Conservation (phyloP, 331 rosid species). For the Malus hybrid region DNA sequence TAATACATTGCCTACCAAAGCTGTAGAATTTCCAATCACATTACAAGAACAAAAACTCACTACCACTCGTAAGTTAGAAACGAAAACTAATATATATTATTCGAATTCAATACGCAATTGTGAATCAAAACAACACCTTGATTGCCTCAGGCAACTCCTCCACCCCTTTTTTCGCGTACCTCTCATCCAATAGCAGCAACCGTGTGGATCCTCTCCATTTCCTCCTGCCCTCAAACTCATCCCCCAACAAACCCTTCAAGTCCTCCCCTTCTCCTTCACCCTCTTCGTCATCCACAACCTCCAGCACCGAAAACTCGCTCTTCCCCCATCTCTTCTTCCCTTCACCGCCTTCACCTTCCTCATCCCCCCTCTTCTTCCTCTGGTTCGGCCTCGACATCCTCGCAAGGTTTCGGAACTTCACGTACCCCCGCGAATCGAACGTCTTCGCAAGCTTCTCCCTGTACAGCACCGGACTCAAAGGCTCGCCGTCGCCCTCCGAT, state of each 20-base stretch:
- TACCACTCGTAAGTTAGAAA: not conserved
- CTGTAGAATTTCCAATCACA: not conserved
- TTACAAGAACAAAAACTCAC: not conserved
- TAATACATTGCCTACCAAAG: not conserved
- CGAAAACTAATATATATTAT: not conserved
- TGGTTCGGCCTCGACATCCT: conserved; percentile 73
- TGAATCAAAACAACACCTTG: conserved; percentile 49
- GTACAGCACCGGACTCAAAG: conserved; percentile 59
- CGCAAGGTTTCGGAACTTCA: conserved; percentile 61
- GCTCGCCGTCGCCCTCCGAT: conserved; percentile 49
- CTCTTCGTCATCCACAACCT: conserved; percentile 60
- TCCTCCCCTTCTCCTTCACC: conserved; percentile 22
- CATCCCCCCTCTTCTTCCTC: conserved; percentile 38
- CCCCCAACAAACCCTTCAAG: conserved; percentile 66
- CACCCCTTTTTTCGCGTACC: conserved; percentile 26
- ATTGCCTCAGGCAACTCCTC: conserved; percentile 78
- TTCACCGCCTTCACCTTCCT: conserved; percentile 15
- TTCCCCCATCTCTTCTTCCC: conserved; percentile 26
- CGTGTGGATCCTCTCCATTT: conserved; percentile 85
- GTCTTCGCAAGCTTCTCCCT: conserved; percentile 65
- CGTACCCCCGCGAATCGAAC: conserved; percentile 64
- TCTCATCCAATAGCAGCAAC: conserved; percentile 72
- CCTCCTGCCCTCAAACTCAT: conserved; percentile 41
- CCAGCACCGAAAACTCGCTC: conserved; percentile 37
- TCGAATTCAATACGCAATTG: not conserved